phyloP scores from a whole-genome alignment of 1,139 yeast species.

The Saccharomyces hybrid region DNA sequence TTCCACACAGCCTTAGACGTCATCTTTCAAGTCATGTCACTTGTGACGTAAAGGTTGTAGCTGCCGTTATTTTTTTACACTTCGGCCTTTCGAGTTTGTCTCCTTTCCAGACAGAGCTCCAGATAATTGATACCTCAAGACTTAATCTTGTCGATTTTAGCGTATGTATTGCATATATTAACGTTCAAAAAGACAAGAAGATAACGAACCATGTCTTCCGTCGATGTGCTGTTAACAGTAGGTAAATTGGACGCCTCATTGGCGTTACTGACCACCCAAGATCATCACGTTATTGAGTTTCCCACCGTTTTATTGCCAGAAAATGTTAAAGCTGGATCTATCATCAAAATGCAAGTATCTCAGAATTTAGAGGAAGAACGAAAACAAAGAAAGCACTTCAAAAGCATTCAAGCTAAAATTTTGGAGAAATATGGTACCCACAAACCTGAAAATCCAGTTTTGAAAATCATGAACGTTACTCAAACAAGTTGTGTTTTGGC shows the following conservation, averaged over 20 bases:
- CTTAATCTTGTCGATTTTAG: not conserved
- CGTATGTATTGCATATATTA: not conserved
- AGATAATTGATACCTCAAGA: not conserved
- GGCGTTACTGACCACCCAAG: conserved; percentile 82
- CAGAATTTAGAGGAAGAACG: conserved; percentile 66
- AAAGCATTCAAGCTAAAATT: conserved; percentile 64
- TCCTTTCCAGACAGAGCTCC: not conserved
- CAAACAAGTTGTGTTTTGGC: conserved; percentile 92
- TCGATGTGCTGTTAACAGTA: conserved; percentile 73
- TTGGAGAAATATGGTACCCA: conserved; percentile 63
- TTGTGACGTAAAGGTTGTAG: not conserved
- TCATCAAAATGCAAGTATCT: conserved; percentile 77
- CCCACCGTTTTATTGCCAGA: conserved; percentile 89
- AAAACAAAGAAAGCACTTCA: conserved; percentile 52
- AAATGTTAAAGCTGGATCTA: conserved; percentile 90
- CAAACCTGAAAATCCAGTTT: conserved; percentile 66
- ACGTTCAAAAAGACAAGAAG: not conserved
- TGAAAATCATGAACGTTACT: conserved; percentile 69
- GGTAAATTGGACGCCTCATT: conserved; percentile 94
- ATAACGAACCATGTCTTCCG: conserved; percentile 15
- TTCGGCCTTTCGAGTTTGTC: not conserved
- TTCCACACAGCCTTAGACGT: not conserved
- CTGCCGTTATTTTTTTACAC: not conserved
- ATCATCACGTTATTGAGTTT: conserved; percentile 90
- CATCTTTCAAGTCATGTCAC: not conserved